phyloP scores from a whole-genome alignment of 768 basidiomycete species.

The Boletus tomentosulus region DNA sequence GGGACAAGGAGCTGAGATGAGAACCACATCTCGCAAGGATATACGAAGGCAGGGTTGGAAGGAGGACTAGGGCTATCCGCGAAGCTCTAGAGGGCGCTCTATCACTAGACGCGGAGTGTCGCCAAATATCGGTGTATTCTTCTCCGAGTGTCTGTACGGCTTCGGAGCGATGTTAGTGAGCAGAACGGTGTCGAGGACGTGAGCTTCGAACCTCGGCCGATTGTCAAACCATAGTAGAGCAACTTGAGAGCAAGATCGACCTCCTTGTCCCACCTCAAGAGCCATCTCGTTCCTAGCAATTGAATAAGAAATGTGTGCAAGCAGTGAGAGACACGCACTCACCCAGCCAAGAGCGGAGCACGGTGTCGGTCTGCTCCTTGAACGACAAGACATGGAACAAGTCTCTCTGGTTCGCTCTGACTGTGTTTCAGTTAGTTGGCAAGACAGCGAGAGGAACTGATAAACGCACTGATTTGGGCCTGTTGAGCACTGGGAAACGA shows the following conservation, averaged over 20 bases:
- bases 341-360: slow-evolving; percentile 79
- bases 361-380: slow-evolving; percentile 70
- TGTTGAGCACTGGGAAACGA: slow-evolving; percentile 76
- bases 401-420: slow-evolving; percentile 83
- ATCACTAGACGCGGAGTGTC: slow-evolving; percentile 45
- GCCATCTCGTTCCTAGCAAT: slow-evolving; percentile 67
- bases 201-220: slow-evolving; percentile 57
- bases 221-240: slow-evolving; percentile 69
- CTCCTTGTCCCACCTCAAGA: slow-evolving; percentile 78
- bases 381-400: slow-evolving; percentile 70
- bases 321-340: slow-evolving; percentile 13
- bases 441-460: neutral
- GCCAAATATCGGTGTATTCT: slow-evolving; percentile 86
- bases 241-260: slow-evolving; percentile 65
- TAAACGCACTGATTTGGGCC: slow-evolving; percentile 78
- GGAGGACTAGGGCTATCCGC: slow-evolving; percentile 56
- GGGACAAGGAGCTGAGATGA: slow-evolving; percentile 31
- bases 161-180: slow-evolving; percentile 27
- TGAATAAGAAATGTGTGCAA: slow-evolving; percentile 10
- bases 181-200: neutral
- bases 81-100: slow-evolving; percentile 41
- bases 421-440: slow-evolving; percentile 36
- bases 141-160: slow-evolving; percentile 85
- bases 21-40: slow-evolving; percentile 49
- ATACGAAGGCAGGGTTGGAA: slow-evolving; percentile 65